These are phyloP conservation scores for Leccinum subfulvum DNA, from an alignment of 1,284 basidiomycete species.

Conservation along the genomic window DNA sequence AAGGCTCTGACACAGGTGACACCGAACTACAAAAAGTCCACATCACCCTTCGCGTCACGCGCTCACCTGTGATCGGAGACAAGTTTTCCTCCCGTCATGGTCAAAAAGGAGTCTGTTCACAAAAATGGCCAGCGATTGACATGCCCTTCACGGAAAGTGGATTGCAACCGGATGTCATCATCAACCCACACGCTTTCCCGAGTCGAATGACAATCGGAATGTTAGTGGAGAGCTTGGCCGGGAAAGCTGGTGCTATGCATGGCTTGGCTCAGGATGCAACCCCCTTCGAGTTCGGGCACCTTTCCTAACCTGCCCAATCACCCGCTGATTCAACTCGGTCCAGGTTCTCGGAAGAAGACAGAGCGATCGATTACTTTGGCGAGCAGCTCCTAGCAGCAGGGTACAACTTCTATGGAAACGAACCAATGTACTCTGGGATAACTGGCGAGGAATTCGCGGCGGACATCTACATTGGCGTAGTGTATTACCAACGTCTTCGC, in stretches of 20 bases:
- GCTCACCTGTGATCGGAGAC: constrained; percentile 97
- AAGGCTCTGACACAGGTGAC: constrained; percentile 85
- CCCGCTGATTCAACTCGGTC: constrained; percentile 13
- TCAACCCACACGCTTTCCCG: constrained; percentile 99
- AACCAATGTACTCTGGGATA: constrained; percentile 99
- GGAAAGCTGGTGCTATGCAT: constrained; percentile 98
- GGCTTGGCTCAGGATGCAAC: constrained; percentile 98
- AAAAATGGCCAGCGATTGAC: constrained; percentile 97
- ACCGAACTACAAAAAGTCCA: constrained; percentile 91
- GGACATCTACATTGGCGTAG: constrained; percentile 97
- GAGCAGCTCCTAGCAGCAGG: constrained; percentile 92
- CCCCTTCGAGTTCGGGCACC: constrained; percentile 79
- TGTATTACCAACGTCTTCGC: constrained; percentile 97
- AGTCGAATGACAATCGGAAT: constrained; percentile 99
- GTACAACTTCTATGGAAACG: constrained; percentile 99
- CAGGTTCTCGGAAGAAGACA: constrained; percentile 94
- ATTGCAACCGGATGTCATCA: constrained; percentile 99
- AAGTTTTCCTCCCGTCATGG: constrained; percentile 99
- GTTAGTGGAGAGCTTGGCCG: constrained; percentile 99
- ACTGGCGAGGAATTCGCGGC: constrained; percentile 98
- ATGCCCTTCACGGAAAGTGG: constrained; percentile 99
- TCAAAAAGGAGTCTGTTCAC: constrained; percentile 99
- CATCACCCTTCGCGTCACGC: constrained; percentile 90
- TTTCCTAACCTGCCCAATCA: constrained; percentile 1
- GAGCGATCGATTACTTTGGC: constrained; percentile 96